Evolutionary conservation across 129 eudicot genomes (phyloP).

Genomic region (Helichrysum umbraculigerum): DNA sequence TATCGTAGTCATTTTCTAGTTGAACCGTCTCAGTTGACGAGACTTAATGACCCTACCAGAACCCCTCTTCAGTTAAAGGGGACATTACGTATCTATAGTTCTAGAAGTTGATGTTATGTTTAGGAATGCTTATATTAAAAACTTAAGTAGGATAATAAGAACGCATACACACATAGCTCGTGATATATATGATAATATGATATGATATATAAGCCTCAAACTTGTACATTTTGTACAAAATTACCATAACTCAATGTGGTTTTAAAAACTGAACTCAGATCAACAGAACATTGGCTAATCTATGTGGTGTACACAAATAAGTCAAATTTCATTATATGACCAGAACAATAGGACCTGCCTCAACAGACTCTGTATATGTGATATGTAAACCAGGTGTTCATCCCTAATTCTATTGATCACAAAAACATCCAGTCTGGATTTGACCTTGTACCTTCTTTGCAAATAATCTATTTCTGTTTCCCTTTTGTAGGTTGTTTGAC

Average conservation of each 20-base stretch:
- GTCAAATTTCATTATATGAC: background rate
- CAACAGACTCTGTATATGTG: conserved; percentile 11
- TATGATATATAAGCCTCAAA: background rate
- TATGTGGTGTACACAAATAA: conserved; percentile 10
- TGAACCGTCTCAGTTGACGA: background rate
- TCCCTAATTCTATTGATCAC: conserved; percentile 10
- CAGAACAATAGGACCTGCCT: conserved; percentile 14
- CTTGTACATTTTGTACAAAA: conserved; percentile 22
- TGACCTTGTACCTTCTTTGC: conserved; percentile 1
- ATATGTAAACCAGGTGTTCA: conserved; percentile 25
- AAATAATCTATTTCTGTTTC: conserved; percentile 42
- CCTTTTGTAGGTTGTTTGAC: conserved; percentile 57
- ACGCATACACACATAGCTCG: background rate
- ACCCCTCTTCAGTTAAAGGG: background rate
- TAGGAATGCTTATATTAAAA: background rate
- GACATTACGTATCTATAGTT: too few species aligned
- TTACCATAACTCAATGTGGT: conserved; percentile 12
- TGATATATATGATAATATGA: background rate
- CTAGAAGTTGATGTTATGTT: background rate
- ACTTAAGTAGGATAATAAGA: background rate
- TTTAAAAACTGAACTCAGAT: conserved; percentile 2
- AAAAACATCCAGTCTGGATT: background rate
- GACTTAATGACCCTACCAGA: background rate
- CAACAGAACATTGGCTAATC: background rate
- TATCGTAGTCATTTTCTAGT: background rate